A percentile compares a stretch with the other conserved stretches of the same genome.
Evolutionary conservation across 1,284 basidiomycete genomes (phyloP).

Genomic region (Cronartium quercuum): DNA sequence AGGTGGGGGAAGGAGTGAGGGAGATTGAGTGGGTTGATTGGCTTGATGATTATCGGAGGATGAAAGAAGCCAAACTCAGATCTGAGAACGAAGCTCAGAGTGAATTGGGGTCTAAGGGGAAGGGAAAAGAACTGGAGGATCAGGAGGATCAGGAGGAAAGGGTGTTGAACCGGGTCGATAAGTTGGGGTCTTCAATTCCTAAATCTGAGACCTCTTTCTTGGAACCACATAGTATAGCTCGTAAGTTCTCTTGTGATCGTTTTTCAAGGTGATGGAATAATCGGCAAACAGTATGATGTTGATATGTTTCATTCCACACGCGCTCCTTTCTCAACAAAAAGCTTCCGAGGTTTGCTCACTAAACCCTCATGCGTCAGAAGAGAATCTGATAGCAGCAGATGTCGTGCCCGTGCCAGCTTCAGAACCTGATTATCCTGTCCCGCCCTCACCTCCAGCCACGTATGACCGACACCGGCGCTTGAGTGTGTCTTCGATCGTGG

Average conservation of each 20-base stretch:
- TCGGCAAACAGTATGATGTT: too few species aligned
- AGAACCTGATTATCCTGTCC: not conserved
- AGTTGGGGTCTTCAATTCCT: too few species aligned
- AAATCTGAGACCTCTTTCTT: too few species aligned
- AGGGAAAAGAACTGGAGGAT: not conserved
- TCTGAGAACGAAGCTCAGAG: slow-evolving; percentile 47
- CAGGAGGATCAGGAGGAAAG: not conserved
- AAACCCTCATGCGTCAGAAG: not conserved
- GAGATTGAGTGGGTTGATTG: slow-evolving; percentile 59
- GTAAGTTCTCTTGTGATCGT: not conserved
- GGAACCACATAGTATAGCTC: not conserved
- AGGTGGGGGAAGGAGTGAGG: slow-evolving; percentile 29
- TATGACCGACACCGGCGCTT: not conserved
- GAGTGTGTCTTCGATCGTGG: not conserved
- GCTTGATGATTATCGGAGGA: slow-evolving; percentile 56
- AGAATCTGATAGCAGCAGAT: not conserved
- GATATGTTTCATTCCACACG: not conserved
- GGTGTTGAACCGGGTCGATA: too few species aligned
- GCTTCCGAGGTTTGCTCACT: not conserved
- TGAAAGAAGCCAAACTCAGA: slow-evolving; percentile 56
- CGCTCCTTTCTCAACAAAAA: not conserved
- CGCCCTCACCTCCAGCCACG: not conserved
- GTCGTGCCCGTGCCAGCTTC: not conserved
- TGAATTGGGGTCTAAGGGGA: slow-evolving; percentile 28
- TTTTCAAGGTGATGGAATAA: not conserved